These are phyloP conservation scores for Microbotryum scabiosae DNA, from an alignment of 1,284 basidiomycete species.

Conservation along the genomic window DNA sequence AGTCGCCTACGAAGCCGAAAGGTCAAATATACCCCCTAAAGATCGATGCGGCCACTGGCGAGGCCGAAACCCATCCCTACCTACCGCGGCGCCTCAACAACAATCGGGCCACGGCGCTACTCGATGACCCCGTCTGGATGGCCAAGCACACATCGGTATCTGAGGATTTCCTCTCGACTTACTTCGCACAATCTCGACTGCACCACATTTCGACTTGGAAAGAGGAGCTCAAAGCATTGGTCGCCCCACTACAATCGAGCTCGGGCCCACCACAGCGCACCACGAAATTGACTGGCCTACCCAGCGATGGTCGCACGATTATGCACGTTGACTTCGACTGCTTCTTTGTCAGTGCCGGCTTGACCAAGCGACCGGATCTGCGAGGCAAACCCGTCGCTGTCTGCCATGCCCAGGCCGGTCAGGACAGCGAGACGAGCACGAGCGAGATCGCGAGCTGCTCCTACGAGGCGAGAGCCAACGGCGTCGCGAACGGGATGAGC, in stretches of 20 bases:
- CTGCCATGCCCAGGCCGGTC: slow-evolving; percentile 76
- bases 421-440: slow-evolving; percentile 55
- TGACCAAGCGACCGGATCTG: slow-evolving; percentile 65
- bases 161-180: slow-evolving; percentile 71
- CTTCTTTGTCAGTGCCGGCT: slow-evolving; percentile 89
- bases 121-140: slow-evolving; percentile 76
- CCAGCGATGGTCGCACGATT: slow-evolving; percentile 54
- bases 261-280: slow-evolving; percentile 48
- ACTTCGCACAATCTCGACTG: slow-evolving; percentile 82
- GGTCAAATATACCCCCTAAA: slow-evolving; percentile 22
- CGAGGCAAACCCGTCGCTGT: slow-evolving; percentile 84
- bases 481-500: slow-evolving; percentile 90
- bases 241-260: slow-evolving; percentile 59
- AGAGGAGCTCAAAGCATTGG: slow-evolving; percentile 70
- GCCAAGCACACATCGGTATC: slow-evolving; percentile 75
- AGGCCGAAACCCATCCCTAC: slow-evolving; percentile 7
- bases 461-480: slow-evolving; percentile 82
- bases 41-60: slow-evolving; percentile 43
- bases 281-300: slow-evolving; percentile 41
- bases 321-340: slow-evolving; percentile 97
- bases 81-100: slow-evolving; percentile 15
- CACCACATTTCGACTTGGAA: slow-evolving; percentile 93
- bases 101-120: slow-evolving; percentile 41
- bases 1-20: neutral
- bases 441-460: slow-evolving; percentile 91